phyloP scores from a whole-genome alignment of 192 early-diverging fungal genomes.

The Podochytrium sp. region DNA sequence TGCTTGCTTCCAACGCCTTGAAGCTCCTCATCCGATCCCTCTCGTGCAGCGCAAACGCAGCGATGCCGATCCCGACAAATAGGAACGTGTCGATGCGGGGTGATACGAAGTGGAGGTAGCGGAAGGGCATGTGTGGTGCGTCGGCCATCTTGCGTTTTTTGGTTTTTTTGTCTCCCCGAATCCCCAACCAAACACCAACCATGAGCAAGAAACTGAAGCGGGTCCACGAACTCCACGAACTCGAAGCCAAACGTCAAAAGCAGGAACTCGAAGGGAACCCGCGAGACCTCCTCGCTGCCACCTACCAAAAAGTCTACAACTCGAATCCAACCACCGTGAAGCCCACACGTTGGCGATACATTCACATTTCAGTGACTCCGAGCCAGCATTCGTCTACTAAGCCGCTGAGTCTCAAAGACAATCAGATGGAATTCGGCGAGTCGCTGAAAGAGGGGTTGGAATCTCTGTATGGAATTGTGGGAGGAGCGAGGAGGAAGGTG shows the following conservation, averaged over 20 bases:
- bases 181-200: neutral
- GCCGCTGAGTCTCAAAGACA: too few relatives aligned
- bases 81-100: slow-evolving; percentile 43
- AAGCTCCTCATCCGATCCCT: slow-evolving; percentile 3
- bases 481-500: neutral
- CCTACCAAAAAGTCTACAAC: neutral
- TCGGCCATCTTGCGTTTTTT: neutral
- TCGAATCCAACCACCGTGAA: too few relatives aligned
- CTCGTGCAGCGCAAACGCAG: slow-evolving; percentile 44
- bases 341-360: too few relatives aligned
- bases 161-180: neutral
- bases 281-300: neutral
- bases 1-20: neutral
- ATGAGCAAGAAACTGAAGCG: neutral
- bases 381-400: too few relatives aligned
- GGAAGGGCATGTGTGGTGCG: slow-evolving; percentile 21
- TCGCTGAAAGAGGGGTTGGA: too few relatives aligned
- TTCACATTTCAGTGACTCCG: too few relatives aligned
- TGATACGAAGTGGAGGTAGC: slow-evolving; percentile 39
- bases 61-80: slow-evolving; percentile 44
- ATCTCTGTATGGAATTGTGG: too few relatives aligned
- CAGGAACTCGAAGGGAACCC: neutral
- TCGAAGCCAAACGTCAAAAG: neutral
- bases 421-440: too few relatives aligned
- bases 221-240: neutral